A percentile compares a stretch with the other conserved stretches of the same genome.
phyloP scores from a whole-genome alignment of 148 eudicot species.

The Fagopyrum esculentum region DNA sequence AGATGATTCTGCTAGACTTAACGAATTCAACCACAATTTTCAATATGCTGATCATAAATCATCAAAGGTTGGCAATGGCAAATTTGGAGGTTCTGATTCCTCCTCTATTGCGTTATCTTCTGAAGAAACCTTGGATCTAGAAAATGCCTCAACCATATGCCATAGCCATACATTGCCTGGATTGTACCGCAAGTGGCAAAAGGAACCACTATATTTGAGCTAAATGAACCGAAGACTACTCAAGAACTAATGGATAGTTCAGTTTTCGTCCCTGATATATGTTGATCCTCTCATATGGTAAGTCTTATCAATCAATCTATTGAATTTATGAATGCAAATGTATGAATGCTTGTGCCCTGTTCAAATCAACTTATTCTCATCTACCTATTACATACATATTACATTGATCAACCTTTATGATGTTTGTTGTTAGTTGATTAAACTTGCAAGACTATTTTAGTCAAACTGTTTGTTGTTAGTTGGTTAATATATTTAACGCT shows the following conservation, averaged over 20 bases:
- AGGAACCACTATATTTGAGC: conserved; percentile 62
- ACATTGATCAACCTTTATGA: too few species aligned
- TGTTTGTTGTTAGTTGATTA: too few species aligned
- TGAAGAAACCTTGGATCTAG: conserved; percentile 59
- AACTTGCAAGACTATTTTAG: too few species aligned
- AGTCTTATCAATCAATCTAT: not conserved
- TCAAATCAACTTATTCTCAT: too few species aligned
- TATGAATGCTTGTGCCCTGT: too few species aligned
- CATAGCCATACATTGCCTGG: conserved; percentile 74
- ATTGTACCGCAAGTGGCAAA: conserved; percentile 51
- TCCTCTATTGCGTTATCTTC: too few species aligned
- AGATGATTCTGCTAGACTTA: conserved; percentile 55
- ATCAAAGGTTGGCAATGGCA: too few species aligned
- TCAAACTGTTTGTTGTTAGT: too few species aligned
- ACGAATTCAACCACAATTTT: conserved; percentile 37
- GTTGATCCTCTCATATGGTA: not conserved
- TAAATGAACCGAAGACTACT: conserved; percentile 53
- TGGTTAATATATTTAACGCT: too few species aligned
- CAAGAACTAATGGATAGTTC: not conserved
- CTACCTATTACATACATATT: too few species aligned
- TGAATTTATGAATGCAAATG: too few species aligned
- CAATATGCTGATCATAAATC: conserved; percentile 43
- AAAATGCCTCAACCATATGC: conserved; percentile 62
- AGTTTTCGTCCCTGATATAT: conserved; percentile 3
- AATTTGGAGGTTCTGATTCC: too few species aligned